Conservation (phyloP, 805 yeast species). For the Saccharomycodes ludwigii region DNA sequence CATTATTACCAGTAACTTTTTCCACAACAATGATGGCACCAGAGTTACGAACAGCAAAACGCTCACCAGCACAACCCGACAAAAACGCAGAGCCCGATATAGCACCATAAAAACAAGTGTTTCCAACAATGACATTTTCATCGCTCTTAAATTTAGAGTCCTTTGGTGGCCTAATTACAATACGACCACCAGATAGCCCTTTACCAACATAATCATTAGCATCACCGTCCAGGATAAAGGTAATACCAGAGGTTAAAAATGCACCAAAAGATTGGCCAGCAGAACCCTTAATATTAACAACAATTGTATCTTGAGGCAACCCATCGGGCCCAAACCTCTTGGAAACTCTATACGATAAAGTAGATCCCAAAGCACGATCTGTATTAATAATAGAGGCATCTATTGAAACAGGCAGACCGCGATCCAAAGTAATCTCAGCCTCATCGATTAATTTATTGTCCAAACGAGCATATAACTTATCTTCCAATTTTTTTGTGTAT, state of each 20-base stretch:
- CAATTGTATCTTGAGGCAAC: constrained; percentile 91
- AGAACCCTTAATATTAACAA: constrained; percentile 79
- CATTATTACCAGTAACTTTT: constrained; percentile 91
- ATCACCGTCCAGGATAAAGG: constrained; percentile 92
- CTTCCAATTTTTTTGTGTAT: constrained; percentile 88
- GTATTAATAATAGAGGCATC: constrained; percentile 91
- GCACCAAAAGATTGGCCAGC: constrained; percentile 99
- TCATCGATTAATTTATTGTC: constrained; percentile 95
- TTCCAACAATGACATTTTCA: constrained; percentile 93
- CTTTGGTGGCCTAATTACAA: constrained; percentile 85
- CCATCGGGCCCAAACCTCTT: constrained; percentile 89
- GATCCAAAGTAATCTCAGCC: constrained; percentile 87
- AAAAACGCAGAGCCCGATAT: constrained; percentile 90
- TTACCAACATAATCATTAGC: constrained; percentile 97
- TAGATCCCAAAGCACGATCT: constrained; percentile 92
- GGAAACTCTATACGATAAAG: constrained; percentile 86
- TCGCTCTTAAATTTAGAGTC: constrained; percentile 79
- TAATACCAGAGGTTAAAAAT: constrained; percentile 89
- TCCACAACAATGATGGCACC: constrained; percentile 97
- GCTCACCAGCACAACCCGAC: constrained; percentile 96
- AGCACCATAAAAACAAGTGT: constrained; percentile 96
- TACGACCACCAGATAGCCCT: constrained; percentile 91
- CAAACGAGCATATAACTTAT: constrained; percentile 79
- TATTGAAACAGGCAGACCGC: constrained; percentile 91
- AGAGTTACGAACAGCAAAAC: constrained; percentile 96